A percentile compares a stretch with the other conserved stretches of the same genome.
Evolutionary conservation across 179 eudicot species (phyloP).

Genomic region (Corrigiola litoralis): DNA sequence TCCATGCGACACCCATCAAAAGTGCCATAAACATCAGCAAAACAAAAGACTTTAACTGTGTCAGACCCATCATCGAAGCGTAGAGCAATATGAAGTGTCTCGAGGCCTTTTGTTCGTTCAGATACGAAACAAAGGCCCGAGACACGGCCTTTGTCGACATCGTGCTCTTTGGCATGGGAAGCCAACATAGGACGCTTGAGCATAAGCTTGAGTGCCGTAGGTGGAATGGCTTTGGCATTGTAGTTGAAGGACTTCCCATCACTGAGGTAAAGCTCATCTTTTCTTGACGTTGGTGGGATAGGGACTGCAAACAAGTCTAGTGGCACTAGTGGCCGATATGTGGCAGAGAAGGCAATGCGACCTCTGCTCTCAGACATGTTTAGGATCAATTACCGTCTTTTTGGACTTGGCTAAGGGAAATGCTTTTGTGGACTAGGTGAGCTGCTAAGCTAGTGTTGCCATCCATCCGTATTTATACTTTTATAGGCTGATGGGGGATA

Average conservation of each 20-base stretch:
- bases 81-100: conserved; percentile 2
- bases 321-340: conserved; percentile 17
- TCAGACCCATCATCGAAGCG: neutral
- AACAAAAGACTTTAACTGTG: too few species aligned
- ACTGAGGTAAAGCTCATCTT: conserved; percentile 4
- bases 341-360: conserved; percentile 17
- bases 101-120: conserved; percentile 16
- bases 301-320: conserved; percentile 20
- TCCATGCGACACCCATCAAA: too few species aligned
- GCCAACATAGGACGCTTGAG: conserved; percentile 5
- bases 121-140: conserved; percentile 19
- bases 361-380: conserved; percentile 20
- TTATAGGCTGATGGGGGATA: too few species aligned
- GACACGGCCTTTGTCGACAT: conserved; percentile 15
- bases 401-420: too few species aligned
- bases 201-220: conserved; percentile 13
- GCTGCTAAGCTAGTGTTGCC: too few species aligned
- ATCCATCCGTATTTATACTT: too few species aligned
- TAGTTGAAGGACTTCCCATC: conserved; percentile 17
- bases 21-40: too few species aligned
- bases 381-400: too few species aligned
- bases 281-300: neutral
- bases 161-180: neutral
- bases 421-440: too few species aligned
- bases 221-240: conserved; percentile 16